Base-by-base conservation (phyloP, 371 early-diverging fungal species). In the Mortierella sp. region DNA sequence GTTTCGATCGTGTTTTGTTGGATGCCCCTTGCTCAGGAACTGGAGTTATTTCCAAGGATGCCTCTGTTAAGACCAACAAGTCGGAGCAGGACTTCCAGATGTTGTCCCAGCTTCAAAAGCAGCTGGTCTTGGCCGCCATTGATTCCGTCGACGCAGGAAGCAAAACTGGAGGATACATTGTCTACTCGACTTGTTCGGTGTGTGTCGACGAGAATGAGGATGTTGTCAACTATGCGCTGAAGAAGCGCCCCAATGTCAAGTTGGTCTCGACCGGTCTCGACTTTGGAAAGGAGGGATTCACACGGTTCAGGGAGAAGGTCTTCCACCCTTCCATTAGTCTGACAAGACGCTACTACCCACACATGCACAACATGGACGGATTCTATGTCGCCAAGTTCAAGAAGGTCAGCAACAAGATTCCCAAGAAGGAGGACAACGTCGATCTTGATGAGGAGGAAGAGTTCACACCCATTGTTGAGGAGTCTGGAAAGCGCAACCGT, bases 21-120 rank as follows among this genome's bases (percentile, higher is more conserved):
- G 99, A 99, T 92, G 99, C 99, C 0, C 99, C 99, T 28, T 99
- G 99, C 91, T 95, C 95, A 74, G 99, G 99, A 76, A 99, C 99
- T 7, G 99, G 99, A 52, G 99, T 99, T 83, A 99, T 99, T 78
- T 96, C 98, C 80, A 99, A 99, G 88, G 99, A 99, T 91, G 95
- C 96, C 0, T 93, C 96, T 34, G 98, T 99, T 78, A 99, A 99
- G 89, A 90, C 96, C 54, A 98, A 95, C 93, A 99, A 99, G 88
- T 93, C 95, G 9, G 96, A 95, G 44, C 94, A 95, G 81, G 99
- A 99, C 81, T 97, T 99, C 87, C 93, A 92, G 68, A 92, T 96
- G 85, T 93, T 99, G 77, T 95, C 97, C 16, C 95, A 96, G 83
- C 91, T 97, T 65, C 99, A 99, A 87, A 98, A 99, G 88, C 96